A percentile compares a stretch with the other conserved stretches of the same genome.
Evolutionary conservation across 257 asterid species (phyloP).

Genomic region (Marsdenia floribunda): DNA sequence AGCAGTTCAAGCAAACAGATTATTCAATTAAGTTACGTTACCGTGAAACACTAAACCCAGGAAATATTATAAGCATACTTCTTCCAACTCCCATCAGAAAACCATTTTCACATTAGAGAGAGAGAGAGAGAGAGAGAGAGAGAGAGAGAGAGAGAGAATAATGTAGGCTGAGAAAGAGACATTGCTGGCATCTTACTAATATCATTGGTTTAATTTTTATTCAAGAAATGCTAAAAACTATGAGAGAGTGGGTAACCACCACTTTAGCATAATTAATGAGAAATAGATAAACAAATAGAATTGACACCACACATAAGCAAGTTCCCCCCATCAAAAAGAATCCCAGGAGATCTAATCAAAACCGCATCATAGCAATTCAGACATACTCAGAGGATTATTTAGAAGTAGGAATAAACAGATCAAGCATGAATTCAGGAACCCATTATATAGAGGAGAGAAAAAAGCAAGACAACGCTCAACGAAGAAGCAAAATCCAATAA

Average conservation of each 20-base stretch:
- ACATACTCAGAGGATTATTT: not conserved
- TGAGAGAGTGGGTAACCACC: slow-evolving; percentile 28
- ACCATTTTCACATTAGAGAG: slow-evolving; percentile 14
- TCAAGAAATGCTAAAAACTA: slow-evolving; percentile 10
- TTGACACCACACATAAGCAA: slow-evolving; percentile 3
- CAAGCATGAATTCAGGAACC: not conserved
- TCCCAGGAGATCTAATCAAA: slow-evolving; percentile 20
- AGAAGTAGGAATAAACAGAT: slow-evolving; percentile 7
- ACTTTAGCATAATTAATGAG: slow-evolving; percentile 11
- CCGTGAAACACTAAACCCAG: not conserved
- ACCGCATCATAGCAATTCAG: slow-evolving; percentile 7
- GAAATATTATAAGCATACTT: slow-evolving; percentile 2
- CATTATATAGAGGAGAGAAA: not conserved
- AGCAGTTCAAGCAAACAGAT: slow-evolving; percentile 6
- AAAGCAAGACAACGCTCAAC: not conserved
- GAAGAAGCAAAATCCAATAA: slow-evolving; percentile 1
- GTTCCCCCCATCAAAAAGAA: slow-evolving; percentile 4
- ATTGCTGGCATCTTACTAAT: slow-evolving; percentile 16
- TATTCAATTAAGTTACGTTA: slow-evolving; percentile 4
- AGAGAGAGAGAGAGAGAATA: slow-evolving; percentile 6
- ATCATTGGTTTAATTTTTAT: slow-evolving; percentile 2
- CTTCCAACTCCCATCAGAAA: not conserved
- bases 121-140: slow-evolving; percentile 7
- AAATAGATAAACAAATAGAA: slow-evolving; percentile 3
- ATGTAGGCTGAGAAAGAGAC: slow-evolving; percentile 22